Base-by-base conservation (phyloP, 2,329 filamentous ascomycete genomes). In the Emmonsia crescens region DNA sequence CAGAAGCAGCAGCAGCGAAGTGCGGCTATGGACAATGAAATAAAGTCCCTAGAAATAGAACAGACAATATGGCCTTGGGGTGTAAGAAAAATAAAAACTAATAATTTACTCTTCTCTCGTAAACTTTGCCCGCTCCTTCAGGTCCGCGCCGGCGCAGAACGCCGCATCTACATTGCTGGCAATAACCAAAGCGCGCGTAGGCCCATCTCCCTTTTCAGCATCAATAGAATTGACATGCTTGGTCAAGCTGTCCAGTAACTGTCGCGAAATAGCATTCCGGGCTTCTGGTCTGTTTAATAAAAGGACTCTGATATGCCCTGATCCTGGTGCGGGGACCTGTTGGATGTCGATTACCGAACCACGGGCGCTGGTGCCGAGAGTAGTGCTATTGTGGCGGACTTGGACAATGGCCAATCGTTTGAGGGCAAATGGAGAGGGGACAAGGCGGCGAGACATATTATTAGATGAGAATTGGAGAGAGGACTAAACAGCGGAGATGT, bases 111-210 rank as follows among this genome's bases (percentile, higher is more conserved):
- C 88, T 68, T 91, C 83, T 64, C 81, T 82, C 0, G 84, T 87
- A 75, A 96, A 94, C 3, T 81, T 83, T 62, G 83, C 82, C 33
- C 93, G 80, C 79, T 96, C 93, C 73, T 96, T 97, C 69, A 99
- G 77, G 72, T 99, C 94, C 3, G 94, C 94, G 44, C 94, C 94
- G 0, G 94, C 91, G 75, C 94, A 99, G 75, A 99, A 99, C 69
- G 86, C 88, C 29, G 84, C 81, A 68, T 96, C 90, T n/a, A 90
- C 83, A 48, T 90, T 89, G 70, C 89, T 95, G 12, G 90, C 89
- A 19, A 99, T 69, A 48, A 99, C 84, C 67, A 99, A 74, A 1
- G 89, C 93, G 66, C 94, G 80, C 19, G 92, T 96, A 21, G 79
- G 75, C 3, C 83, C 83, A 29, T 75, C 75, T 5, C 79, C 80